Evolutionary conservation across 139 green algal species (phyloP).

Genomic region (Chlorella sp.): DNA sequence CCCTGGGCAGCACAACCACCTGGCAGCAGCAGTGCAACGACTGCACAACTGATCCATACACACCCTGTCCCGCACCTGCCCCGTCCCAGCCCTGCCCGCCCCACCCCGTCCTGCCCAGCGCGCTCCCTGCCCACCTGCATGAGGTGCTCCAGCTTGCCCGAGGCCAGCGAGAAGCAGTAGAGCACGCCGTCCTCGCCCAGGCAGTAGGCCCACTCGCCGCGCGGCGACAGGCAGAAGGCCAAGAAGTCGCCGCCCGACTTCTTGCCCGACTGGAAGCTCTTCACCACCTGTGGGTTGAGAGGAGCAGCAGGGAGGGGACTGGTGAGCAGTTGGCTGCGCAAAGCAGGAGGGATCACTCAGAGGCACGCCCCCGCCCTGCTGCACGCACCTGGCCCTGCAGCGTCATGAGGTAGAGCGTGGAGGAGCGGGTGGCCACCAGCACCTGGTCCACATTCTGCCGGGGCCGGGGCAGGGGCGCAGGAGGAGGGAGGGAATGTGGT

Average conservation of each 20-base stretch:
- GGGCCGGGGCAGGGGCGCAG: too few species aligned
- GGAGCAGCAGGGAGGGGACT: not conserved
- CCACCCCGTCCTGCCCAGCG: too few species aligned
- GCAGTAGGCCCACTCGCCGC: conserved; percentile 92
- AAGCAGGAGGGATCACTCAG: too few species aligned
- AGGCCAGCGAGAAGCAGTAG: conserved; percentile 78
- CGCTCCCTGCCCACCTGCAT: conserved; percentile 64
- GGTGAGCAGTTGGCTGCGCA: not conserved
- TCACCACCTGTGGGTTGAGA: conserved; percentile 59
- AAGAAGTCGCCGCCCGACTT: conserved; percentile 40
- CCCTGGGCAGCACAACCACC: too few species aligned
- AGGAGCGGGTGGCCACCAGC: conserved; percentile 84
- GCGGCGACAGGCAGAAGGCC: conserved; percentile 68
- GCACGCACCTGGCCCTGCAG: conserved; percentile 68
- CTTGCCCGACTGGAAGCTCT: conserved; percentile 74
- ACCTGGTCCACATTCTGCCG: conserved; percentile 86
- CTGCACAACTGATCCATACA: too few species aligned
- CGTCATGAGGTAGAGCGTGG: conserved; percentile 89
- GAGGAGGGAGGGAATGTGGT: too few species aligned
- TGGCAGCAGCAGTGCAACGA: too few species aligned
- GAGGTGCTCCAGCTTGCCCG: conserved; percentile 89
- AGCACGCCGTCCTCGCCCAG: conserved; percentile 88
- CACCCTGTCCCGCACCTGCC: too few species aligned
- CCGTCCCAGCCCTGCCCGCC: too few species aligned
- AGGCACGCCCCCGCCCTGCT: too few species aligned